Evolutionary conservation across 2,329 filamentous ascomycete genomes (phyloP), one percentile per base, ranked within the genome.

Genomic region (Davidsoniella virescens): DNA sequence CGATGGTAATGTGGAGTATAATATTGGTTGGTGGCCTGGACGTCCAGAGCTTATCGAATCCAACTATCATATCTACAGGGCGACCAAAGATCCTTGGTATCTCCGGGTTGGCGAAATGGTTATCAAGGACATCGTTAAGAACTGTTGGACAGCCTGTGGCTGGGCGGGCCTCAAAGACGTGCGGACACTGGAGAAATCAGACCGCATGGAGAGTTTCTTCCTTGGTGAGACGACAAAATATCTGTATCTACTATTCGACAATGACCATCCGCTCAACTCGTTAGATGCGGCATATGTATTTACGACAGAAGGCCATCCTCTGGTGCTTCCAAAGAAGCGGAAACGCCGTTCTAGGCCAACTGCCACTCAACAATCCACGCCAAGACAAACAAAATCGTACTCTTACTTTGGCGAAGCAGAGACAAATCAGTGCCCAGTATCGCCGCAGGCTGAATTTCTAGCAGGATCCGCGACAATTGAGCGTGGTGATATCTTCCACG

Each of bases 131-230:
- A 87, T 98, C 59, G 82, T 84, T 59, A 74, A 85, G 45, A 77
- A 90, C 49, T 98, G 92, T 65, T 87, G 86, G 78, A 87, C 87
- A 0, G 75, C 77, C 54, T 98, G 92, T 59, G 92, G 92, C 39
- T 96, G 90, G 87, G 85, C 90, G 12, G 90, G 90, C 0, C 71
- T 96, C 36, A 82, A 87, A 59, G 82, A 88, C 62, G 84, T 90
- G 7, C 70, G 81, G 33, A 85, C 76, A 4, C 90, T 90, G 3
- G 86, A 95, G 65, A 78, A 87, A 64, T 85, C 78, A 57, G 88
- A 98, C 62, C 82, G 92, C 33, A 96, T 96, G 92, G 92, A 98
- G 65, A 96, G 90, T 62, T 98, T 96, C 71, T 96, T 96, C 60
- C 72, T 98, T 1, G 90, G 92, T 12, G 92, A 98, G 65, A 98